Percentiles rank a stretch among this genome's conserved stretches.
These are phyloP conservation scores for Nepenthes gracilis DNA, from an alignment of 148 eudicot species.

Conservation along the genomic window DNA sequence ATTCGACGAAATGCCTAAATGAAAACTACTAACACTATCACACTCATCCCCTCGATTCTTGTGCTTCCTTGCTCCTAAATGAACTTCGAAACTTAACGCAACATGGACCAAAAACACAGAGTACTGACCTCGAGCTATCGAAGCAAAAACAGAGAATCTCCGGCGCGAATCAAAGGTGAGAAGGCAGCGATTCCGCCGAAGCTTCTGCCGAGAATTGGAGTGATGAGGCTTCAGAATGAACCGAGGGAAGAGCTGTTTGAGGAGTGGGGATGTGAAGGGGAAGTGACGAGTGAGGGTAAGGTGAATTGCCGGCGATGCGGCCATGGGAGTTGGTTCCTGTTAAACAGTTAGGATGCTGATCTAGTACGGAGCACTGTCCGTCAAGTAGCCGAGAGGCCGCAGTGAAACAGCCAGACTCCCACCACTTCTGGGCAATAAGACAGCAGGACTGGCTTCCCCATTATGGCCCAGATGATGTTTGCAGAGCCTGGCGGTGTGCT, in stretches of 20 bases:
- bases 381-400: too few species aligned
- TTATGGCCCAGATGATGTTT: too few species aligned
- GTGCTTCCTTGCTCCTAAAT: too few species aligned
- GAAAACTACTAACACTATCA: neutral
- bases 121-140: conserved; percentile 14
- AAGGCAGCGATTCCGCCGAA: conserved; percentile 6
- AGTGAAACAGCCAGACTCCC: too few species aligned
- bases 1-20: conserved; percentile 1
- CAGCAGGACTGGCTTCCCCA: too few species aligned
- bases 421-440: too few species aligned
- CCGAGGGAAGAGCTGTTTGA: conserved; percentile 13
- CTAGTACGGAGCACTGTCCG: too few species aligned
- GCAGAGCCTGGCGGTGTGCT: too few species aligned
- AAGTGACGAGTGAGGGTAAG: conserved; percentile 23
- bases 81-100: too few species aligned
- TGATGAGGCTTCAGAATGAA: conserved; percentile 12
- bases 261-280: conserved; percentile 11
- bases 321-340: neutral
- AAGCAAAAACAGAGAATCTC: conserved; percentile 18
- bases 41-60: too few species aligned
- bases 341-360: too few species aligned
- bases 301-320: conserved; percentile 11
- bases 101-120: neutral
- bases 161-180: conserved; percentile 7
- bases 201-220: conserved; percentile 15